These are phyloP conservation scores for Pseudogymnoascus verrucosus DNA, from an alignment of 2,329 filamentous ascomycete species.

Conservation along the genomic window DNA sequence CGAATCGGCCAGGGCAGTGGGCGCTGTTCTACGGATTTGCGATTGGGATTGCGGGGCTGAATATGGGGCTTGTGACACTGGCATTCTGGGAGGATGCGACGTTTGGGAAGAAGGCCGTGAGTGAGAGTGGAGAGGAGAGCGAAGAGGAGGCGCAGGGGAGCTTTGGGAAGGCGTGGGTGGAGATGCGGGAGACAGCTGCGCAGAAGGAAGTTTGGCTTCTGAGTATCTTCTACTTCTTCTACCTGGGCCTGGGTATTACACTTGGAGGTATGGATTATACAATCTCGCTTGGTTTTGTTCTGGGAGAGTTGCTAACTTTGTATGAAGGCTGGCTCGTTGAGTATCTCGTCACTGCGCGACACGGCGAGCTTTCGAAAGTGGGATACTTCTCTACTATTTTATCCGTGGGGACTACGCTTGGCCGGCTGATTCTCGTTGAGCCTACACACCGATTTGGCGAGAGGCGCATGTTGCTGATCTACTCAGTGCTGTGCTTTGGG, in stretches of 20 bases:
- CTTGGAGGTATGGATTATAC: constrained; percentile 30
- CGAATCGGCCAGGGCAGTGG: constrained; percentile 37
- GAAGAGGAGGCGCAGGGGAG: constrained; percentile 18
- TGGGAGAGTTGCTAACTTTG: not conserved
- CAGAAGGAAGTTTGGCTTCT: constrained; percentile 47
- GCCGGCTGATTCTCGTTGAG: constrained; percentile 49
- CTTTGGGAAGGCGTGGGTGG: constrained; percentile 30
- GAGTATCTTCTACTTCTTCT: constrained; percentile 57
- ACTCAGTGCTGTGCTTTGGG: constrained; percentile 41
- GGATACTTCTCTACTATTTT: constrained; percentile 56
- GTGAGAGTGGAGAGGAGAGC: constrained; percentile 13
- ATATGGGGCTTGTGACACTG: constrained; percentile 38
- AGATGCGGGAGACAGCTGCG: constrained; percentile 39
- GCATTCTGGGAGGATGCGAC: constrained; percentile 39
- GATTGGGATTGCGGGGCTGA: constrained; percentile 43
- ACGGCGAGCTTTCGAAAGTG: constrained; percentile 47
- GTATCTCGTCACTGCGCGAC: constrained; percentile 52
- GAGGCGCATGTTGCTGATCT: constrained; percentile 47
- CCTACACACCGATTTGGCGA: constrained; percentile 52
- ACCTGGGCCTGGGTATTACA: constrained; percentile 47
- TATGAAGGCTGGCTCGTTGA: constrained; percentile 54
- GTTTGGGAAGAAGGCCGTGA: not conserved
- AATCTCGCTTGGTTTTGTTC: not conserved
- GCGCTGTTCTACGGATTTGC: constrained; percentile 49
- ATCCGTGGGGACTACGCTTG: constrained; percentile 49